Conservation (phyloP, 768 basidiomycete species). For the Hericium erinaceus region DNA sequence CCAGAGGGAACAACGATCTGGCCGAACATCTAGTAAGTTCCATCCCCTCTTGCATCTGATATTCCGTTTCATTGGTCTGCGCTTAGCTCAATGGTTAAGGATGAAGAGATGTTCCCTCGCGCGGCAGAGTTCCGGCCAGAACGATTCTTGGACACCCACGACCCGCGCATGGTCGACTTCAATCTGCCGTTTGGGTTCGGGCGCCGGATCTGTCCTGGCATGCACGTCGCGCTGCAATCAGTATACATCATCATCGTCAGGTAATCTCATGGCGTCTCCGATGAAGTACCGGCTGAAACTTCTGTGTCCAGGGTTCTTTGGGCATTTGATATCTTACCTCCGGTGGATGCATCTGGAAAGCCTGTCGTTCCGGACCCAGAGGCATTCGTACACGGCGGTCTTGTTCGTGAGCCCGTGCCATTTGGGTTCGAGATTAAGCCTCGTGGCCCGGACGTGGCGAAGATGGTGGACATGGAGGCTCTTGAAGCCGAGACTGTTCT, state of each 20-base stretch:
- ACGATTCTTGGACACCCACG: slow-evolving; percentile 6
- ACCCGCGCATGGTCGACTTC: neutral
- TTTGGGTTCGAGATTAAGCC: neutral
- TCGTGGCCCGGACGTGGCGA: neutral
- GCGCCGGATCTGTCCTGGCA: slow-evolving; percentile 1
- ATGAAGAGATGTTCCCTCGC: slow-evolving; percentile 5
- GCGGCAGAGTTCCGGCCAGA: slow-evolving; percentile 12
- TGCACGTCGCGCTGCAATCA: slow-evolving; percentile 1
- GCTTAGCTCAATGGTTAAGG: slow-evolving; percentile 9
- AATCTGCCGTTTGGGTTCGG: slow-evolving; percentile 3
- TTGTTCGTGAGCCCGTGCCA: neutral
- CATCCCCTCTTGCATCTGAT: neutral
- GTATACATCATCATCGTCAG: neutral
- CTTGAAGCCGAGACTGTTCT: neutral
- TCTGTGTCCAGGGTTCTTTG: neutral
- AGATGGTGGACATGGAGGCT: neutral
- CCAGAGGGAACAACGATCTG: slow-evolving; percentile 3
- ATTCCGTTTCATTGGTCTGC: neutral
- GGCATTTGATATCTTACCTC: neutral
- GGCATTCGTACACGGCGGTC: neutral
- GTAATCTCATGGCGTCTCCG: neutral
- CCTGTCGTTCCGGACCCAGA: neutral
- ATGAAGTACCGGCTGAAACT: neutral
- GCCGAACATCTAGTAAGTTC: slow-evolving; percentile 5
- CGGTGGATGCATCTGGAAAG: neutral